phyloP scores from a whole-genome alignment of 345 rosid genomes.

The Boechera divaricarpa region DNA sequence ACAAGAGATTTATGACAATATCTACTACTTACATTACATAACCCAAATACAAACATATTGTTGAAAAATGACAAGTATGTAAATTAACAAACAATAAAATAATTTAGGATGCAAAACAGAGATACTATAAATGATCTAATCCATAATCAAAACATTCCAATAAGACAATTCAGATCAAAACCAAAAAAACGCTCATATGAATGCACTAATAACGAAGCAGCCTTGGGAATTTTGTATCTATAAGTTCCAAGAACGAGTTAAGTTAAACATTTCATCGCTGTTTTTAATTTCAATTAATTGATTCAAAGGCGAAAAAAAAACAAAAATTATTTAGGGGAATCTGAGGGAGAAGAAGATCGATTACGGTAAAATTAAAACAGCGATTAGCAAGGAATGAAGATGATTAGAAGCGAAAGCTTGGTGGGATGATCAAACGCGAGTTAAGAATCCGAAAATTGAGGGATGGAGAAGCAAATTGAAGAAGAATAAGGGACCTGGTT shows the following conservation, averaged over 20 bases:
- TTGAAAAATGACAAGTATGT: background rate
- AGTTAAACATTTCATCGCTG: no score
- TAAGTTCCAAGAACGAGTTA: no score
- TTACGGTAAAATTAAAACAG: background rate
- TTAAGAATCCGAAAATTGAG: background rate
- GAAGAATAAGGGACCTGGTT: slow-evolving; percentile 44
- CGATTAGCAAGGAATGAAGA: background rate
- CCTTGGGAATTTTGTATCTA: no score
- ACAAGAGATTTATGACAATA: background rate
- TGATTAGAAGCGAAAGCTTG: slow-evolving; percentile 2
- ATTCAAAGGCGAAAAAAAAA: background rate
- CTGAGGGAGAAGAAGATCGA: background rate
- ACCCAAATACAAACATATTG: background rate
- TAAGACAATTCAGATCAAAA: no score
- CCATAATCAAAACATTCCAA: background rate
- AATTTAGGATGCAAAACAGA: background rate
- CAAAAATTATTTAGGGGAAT: background rate
- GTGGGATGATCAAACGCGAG: background rate
- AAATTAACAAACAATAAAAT: background rate
- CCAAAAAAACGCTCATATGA: no score
- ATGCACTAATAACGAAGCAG: no score
- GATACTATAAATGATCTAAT: background rate
- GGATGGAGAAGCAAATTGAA: slow-evolving; percentile 1
- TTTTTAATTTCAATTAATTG: background rate
- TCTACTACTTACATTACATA: background rate